Evolutionary conservation across 768 basidiomycete species (phyloP).

Genomic region (Chlorophyllum brunneum): DNA sequence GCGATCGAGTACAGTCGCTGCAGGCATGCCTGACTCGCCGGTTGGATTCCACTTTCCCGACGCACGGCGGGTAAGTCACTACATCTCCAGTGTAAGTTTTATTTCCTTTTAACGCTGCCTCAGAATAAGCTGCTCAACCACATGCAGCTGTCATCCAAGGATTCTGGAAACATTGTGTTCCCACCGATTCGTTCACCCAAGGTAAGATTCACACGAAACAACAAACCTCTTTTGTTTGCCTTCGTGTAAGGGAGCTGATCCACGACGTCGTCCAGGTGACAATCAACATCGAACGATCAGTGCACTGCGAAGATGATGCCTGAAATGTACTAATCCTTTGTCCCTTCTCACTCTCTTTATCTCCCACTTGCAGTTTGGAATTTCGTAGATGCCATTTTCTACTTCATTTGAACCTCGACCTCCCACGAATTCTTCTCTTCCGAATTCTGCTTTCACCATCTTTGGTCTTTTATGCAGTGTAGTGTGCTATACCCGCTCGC

Average conservation of each 20-base stretch:
- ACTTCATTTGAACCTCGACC: no score
- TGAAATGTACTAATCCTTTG: background rate
- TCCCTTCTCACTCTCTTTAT: no score
- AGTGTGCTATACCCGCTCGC: no score
- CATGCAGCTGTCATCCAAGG: background rate
- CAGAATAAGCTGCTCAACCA: background rate
- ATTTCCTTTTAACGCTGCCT: background rate
- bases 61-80: constrained; percentile 11
- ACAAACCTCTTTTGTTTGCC: background rate
- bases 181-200: constrained; percentile 8
- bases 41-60: constrained; percentile 14
- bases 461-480: no score
- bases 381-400: no score
- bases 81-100: background rate
- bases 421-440: no score
- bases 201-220: background rate
- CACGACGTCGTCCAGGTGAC: constrained; percentile 1
- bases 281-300: constrained; percentile 9
- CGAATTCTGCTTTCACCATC: no score
- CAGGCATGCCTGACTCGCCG: constrained; percentile 4
- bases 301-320: constrained; percentile 6
- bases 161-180: constrained; percentile 1
- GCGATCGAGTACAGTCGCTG: constrained; percentile 3
- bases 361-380: no score
- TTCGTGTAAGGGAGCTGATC: no score